Percentiles rank a stretch among this genome's conserved stretches.
These are phyloP conservation scores for Sophora flavescens DNA, from an alignment of 306 rosid species.

Conservation along the genomic window DNA sequence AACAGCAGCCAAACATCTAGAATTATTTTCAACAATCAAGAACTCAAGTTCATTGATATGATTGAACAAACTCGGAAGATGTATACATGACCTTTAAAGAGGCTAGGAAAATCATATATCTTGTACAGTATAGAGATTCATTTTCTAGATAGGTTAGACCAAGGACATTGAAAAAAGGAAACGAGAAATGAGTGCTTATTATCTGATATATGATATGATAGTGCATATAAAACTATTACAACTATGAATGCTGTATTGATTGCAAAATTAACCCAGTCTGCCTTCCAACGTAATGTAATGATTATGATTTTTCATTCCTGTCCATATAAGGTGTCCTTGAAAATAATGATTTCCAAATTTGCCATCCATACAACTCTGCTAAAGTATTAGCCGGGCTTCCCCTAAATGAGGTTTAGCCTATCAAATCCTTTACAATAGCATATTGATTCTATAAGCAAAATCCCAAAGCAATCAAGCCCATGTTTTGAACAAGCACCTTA, in stretches of 20 bases:
- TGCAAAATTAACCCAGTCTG: background rate
- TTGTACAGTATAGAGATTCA: background rate
- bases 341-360: constrained; percentile 31
- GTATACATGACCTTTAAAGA: constrained; percentile 1
- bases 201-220: background rate
- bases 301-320: constrained; percentile 1
- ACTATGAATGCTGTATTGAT: background rate
- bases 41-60: constrained; percentile 26
- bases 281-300: constrained; percentile 11
- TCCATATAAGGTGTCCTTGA: background rate
- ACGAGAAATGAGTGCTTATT: constrained; percentile 1
- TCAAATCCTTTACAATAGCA: background rate
- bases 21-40: background rate
- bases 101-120: background rate
- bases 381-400: constrained; percentile 9
- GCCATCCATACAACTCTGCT: constrained; percentile 25
- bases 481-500: constrained; percentile 12
- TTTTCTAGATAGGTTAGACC: constrained; percentile 10
- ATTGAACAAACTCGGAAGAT: constrained; percentile 7
- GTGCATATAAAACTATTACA: background rate
- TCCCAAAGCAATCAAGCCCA: constrained; percentile 16
- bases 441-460: constrained; percentile 24
- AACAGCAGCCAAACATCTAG: constrained; percentile 7
- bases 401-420: constrained; percentile 4
- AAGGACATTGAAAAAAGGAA: background rate